Conservation (phyloP, 2,329 filamentous ascomycete species). For the Capronia epimyces region DNA sequence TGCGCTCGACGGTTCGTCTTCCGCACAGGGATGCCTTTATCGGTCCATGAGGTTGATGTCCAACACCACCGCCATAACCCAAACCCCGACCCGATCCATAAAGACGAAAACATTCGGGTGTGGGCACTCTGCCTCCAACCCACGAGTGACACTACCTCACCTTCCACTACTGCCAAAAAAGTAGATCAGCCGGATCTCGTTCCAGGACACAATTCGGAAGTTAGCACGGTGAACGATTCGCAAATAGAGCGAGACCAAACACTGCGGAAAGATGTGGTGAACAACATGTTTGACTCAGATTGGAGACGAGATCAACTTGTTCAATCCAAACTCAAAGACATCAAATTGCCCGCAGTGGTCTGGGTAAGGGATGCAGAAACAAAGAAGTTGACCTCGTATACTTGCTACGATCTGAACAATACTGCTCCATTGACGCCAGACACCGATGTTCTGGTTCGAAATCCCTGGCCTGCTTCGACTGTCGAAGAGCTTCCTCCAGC, state of each 20-base stretch:
- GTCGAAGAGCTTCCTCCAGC: constrained; percentile 64
- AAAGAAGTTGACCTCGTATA: constrained; percentile 58
- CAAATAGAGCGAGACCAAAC: constrained; percentile 39
- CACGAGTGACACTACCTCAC: constrained; percentile 13
- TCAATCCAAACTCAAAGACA: constrained; percentile 60
- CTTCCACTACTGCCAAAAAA: constrained; percentile 26
- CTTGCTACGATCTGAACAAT: constrained; percentile 62
- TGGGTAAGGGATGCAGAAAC: constrained; percentile 60
- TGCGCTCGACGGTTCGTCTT: constrained; percentile 81
- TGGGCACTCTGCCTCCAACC: constrained; percentile 67
- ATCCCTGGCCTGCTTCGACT: constrained; percentile 70
- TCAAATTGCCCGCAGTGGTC: constrained; percentile 62
- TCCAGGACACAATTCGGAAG: constrained; percentile 43
- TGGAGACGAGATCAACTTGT: constrained; percentile 68
- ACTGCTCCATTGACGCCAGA: constrained; percentile 50
- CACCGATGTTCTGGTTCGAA: constrained; percentile 65
- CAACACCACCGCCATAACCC: constrained; percentile 25
- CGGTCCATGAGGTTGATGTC: constrained; percentile 55
- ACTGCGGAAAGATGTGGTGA: constrained; percentile 59
- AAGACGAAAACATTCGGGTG: constrained; percentile 70
- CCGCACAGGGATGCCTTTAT: constrained; percentile 71
- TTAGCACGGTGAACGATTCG: constrained; percentile 32
- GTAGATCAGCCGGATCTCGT: constrained; percentile 44
- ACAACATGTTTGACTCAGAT: constrained; percentile 70
- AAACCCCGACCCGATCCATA: constrained; percentile 59